Evolutionary conservation across 2,329 filamentous ascomycete genomes (phyloP), one percentile per base, ranked within the genome.

Genomic region (Zasmidium citrigriseum): DNA sequence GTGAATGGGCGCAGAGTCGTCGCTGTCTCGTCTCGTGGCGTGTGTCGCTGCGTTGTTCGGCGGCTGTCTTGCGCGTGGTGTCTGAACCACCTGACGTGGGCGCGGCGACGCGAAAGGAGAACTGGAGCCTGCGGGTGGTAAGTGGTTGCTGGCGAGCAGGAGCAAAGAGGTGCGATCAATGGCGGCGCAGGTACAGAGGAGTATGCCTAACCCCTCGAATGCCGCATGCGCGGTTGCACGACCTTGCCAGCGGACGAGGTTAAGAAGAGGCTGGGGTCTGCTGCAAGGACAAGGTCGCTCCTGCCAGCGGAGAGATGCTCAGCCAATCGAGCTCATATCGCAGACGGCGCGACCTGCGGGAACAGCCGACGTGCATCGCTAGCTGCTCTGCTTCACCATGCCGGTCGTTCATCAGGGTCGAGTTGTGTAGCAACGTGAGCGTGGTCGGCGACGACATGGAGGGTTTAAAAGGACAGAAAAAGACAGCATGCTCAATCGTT

Each of bases 61-160:
- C 18, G 16, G 22, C 16, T 52, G 49, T 52, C 50, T 52, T 34
- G 50, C 29, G 24, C 29, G 50, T 18, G 46, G 29, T 52, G 50
- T 45, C 21, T 45, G 46, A 49, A 21, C n/a, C 50, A 38, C 50
- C 27, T 52, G 50, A 52, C 29, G 22, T 52, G 14, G 16, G 20
- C 34, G 29, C 20, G 20, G 46, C 25, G 46, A 49, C 24, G 14
- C n/a, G 29, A 52, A 44, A 21, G 25, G 34, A 52, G 29, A 38
- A 52, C 27, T 52, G 50, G n/a, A 44, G 50, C 50, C 50, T 52
- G 45, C 50, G 20, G 50, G 22, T n/a, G n/a, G n/a, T n/a, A n/a
- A n/a, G n/a, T n/a, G n/a, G n/a, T n/a, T n/a, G n/a, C n/a, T n/a
- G n/a, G n/a, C n/a, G n/a, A n/a, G n/a, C n/a, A 49, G 18, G 16